Evolutionary conservation across 2,329 filamentous ascomycete species (phyloP), one percentile per base, ranked within the genome.

Genomic region (Trichoderma guizhouense): DNA sequence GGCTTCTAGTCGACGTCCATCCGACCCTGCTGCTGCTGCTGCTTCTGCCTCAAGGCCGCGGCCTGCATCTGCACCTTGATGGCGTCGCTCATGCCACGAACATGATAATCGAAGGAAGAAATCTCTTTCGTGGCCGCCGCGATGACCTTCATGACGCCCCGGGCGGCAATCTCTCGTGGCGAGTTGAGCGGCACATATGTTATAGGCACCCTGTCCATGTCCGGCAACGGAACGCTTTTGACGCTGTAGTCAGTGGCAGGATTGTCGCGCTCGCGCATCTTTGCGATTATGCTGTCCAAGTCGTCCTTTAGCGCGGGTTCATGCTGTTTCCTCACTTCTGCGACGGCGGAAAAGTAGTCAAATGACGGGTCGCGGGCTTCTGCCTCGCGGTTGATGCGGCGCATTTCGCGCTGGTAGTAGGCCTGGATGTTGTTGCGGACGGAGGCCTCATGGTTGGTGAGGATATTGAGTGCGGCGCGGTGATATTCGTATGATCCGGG

Each of bases 351-450:
- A 11, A 21, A 30, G 26, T 72, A 71, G 57, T 43, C 47, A 15
- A 57, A 64, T 15, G 15, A 15, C 1, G 26, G n/a, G n/a, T 47
- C 28, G 53, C 11, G 11, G 36, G 28, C 34, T 30, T 69, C 47
- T 9, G 74, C 74, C 7, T 75, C 71, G 64, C 75, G 76, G 24
- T 74, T 64, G 69, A 82, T 74, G 69, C 81, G 81, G n/a, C 77
- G 71, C 71, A 76, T 77, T 67, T 83, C 80, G 39, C 78, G 79
- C 34, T 75, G 74, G 60, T 76, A 73, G 8, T 81, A 74, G 21
- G 76, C 71, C 57, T 77, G 66, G 26, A 82, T 76, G 75, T 82
- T 82, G 73, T 69, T 73, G 47, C 77, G 77, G 30, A 80, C 78
- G 26, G 71, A 65, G n/a, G 66, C 65, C 36, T 75, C 72, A 73